Evolutionary conservation across 805 yeast genomes (phyloP).

Genomic region (Kazachstania psychrophila): DNA sequence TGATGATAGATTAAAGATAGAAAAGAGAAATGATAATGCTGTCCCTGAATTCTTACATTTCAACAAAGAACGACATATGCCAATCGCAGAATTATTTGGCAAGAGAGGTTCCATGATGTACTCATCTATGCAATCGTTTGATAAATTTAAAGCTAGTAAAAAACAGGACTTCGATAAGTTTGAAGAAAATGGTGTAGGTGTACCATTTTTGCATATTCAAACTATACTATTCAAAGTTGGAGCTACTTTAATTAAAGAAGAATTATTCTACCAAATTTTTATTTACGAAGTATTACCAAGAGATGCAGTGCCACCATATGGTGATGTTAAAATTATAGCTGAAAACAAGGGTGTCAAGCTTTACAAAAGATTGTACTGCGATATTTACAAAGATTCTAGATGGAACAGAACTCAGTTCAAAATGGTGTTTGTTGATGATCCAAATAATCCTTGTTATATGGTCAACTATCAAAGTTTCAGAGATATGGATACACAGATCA

Average conservation of each 20-base stretch:
- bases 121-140: constrained; percentile 13
- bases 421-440: constrained; percentile 2
- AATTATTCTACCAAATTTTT: constrained; percentile 5
- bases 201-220: constrained; percentile 11
- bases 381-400: constrained; percentile 4
- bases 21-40: constrained; percentile 1
- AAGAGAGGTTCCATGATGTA: constrained; percentile 10
- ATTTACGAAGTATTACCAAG: constrained; percentile 5
- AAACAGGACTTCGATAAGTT: constrained; percentile 1
- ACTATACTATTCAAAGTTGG: not conserved
- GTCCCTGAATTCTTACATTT: constrained; percentile 5
- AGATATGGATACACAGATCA: constrained; percentile 8
- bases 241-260: not conserved
- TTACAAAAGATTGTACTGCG: constrained; percentile 9
- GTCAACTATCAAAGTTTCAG: constrained; percentile 5
- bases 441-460: constrained; percentile 2
- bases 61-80: constrained; percentile 8
- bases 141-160: constrained; percentile 7
- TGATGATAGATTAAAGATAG: constrained; percentile 1
- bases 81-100: constrained; percentile 2
- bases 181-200: constrained; percentile 14
- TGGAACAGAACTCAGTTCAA: constrained; percentile 3
- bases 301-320: constrained; percentile 10
- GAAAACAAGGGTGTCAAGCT: constrained; percentile 4
- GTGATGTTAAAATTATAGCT: constrained; percentile 5